Conservation (phyloP, 768 basidiomycete genomes). For the Macrocybe gigantea region DNA sequence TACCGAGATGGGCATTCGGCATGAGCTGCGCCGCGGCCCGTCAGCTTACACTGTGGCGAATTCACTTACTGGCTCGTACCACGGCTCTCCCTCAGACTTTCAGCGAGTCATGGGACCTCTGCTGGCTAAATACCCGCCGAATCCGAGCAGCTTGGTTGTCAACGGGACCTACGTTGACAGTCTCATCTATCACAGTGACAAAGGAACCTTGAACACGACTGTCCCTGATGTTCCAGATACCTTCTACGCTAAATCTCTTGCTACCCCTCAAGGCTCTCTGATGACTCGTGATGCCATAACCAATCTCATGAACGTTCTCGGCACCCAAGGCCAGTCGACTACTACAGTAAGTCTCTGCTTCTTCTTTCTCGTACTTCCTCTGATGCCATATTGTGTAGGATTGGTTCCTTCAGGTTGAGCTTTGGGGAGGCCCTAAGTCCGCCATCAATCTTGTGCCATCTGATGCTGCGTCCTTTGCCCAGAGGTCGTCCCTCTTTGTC, state of each 20-base stretch:
- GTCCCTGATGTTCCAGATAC: not conserved
- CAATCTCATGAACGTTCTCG: not conserved
- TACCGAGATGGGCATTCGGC: too few species aligned
- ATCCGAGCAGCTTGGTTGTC: slow-evolving; percentile 10
- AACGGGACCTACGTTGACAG: not conserved
- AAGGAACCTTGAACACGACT: not conserved
- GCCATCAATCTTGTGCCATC: slow-evolving; percentile 22
- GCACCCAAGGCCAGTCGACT: not conserved
- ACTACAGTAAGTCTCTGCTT: not conserved
- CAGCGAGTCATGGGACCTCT: not conserved
- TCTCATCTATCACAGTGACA: not conserved
- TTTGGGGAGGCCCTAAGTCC: slow-evolving; percentile 26
- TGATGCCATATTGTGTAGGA: not conserved
- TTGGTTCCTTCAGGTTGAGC: slow-evolving; percentile 8
- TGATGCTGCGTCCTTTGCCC: slow-evolving; percentile 25
- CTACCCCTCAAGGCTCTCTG: not conserved
- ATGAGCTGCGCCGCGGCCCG: too few species aligned
- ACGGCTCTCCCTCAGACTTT: not conserved
- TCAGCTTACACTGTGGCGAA: too few species aligned
- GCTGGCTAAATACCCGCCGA: not conserved
- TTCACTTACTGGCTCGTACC: not conserved
- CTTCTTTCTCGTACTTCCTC: not conserved
- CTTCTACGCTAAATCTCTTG: not conserved
- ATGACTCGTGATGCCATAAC: not conserved
- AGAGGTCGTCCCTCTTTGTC: slow-evolving; percentile 24